phyloP scores from a whole-genome alignment of 2,329 filamentous ascomycete genomes.

The Lasiodiplodia sp. region DNA sequence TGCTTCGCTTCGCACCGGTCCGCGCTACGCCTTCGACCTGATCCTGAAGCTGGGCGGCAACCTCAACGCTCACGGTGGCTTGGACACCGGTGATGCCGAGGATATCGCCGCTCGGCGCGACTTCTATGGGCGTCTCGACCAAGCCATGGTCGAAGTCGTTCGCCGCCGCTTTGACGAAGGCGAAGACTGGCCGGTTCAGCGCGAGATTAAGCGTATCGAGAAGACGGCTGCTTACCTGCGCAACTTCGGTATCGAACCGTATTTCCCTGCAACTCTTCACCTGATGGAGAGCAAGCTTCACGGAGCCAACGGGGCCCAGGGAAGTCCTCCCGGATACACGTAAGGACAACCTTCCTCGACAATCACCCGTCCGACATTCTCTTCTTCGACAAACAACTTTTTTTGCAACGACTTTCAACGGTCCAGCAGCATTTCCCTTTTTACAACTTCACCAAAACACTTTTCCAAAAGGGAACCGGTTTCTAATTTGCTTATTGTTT shows the following conservation, averaged over 20 bases:
- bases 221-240: slow-evolving; percentile 61
- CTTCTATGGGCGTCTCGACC: slow-evolving; percentile 59
- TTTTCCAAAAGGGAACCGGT: slow-evolving; percentile 7
- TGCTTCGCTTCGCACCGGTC: slow-evolving; percentile 55
- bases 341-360: slow-evolving; percentile 20
- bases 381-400: slow-evolving; percentile 12
- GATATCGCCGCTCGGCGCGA: slow-evolving; percentile 57
- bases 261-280: slow-evolving; percentile 61
- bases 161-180: slow-evolving; percentile 57
- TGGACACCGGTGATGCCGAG: slow-evolving; percentile 57
- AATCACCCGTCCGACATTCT: slow-evolving; percentile 9
- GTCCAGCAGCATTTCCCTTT: slow-evolving; percentile 20
- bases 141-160: slow-evolving; percentile 62
- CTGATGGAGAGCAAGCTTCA: slow-evolving; percentile 48
- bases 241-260: slow-evolving; percentile 61
- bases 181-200: slow-evolving; percentile 59
- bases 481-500: slow-evolving; percentile 26
- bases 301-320: slow-evolving; percentile 22
- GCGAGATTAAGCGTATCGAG: slow-evolving; percentile 64
- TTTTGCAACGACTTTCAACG: slow-evolving; percentile 22
- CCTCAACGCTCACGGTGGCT: slow-evolving; percentile 62
- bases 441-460: slow-evolving; percentile 16
- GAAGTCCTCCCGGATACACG: slow-evolving; percentile 29
- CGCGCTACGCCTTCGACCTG: slow-evolving; percentile 61
- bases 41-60: slow-evolving; percentile 64